Conservation (phyloP, 306 rosid genomes). For the Dalbergia cochinchinensis region DNA sequence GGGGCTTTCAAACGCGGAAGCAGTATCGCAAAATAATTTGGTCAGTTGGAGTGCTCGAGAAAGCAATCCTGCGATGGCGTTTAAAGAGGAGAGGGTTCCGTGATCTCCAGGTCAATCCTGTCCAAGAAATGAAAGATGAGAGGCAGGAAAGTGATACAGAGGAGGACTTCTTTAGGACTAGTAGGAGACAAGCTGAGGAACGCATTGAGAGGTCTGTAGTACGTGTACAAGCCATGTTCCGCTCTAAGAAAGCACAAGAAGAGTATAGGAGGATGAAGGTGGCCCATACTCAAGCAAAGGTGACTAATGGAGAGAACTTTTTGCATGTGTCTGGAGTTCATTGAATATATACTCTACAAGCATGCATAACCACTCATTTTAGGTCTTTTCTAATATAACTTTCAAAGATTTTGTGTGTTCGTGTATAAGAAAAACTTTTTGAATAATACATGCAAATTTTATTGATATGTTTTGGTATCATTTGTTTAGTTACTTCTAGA, state of each 20-base stretch:
- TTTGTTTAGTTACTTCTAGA: slow-evolving; percentile 33
- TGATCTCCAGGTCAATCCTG: slow-evolving; percentile 79
- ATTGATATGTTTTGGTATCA: slow-evolving; percentile 4
- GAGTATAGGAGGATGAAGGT: slow-evolving; percentile 91
- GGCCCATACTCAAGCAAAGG: slow-evolving; percentile 71
- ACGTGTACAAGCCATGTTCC: slow-evolving; percentile 91
- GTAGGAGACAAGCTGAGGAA: slow-evolving; percentile 88
- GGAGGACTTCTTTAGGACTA: slow-evolving; percentile 75
- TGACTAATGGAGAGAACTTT: slow-evolving; percentile 31
- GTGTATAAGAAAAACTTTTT: too few species aligned
- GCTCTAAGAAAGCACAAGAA: slow-evolving; percentile 91
- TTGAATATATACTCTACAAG: too few species aligned
- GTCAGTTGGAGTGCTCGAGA: slow-evolving; percentile 97
- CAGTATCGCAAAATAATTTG: slow-evolving; percentile 85
- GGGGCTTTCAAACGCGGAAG: slow-evolving; percentile 83
- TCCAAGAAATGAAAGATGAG: slow-evolving; percentile 44
- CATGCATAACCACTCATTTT: too few species aligned
- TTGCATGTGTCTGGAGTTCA: too few species aligned
- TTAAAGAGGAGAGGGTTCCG: slow-evolving; percentile 91
- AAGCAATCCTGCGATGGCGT: slow-evolving; percentile 92
- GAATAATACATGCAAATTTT: background rate
- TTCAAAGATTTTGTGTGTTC: too few species aligned
- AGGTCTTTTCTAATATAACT: too few species aligned
- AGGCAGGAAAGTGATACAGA: slow-evolving; percentile 66
- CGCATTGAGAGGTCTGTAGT: slow-evolving; percentile 83